Percentiles rank a stretch among this genome's conserved stretches.
phyloP scores from a whole-genome alignment of 495 filamentous ascomycete species.

The Xylaria scruposa region DNA sequence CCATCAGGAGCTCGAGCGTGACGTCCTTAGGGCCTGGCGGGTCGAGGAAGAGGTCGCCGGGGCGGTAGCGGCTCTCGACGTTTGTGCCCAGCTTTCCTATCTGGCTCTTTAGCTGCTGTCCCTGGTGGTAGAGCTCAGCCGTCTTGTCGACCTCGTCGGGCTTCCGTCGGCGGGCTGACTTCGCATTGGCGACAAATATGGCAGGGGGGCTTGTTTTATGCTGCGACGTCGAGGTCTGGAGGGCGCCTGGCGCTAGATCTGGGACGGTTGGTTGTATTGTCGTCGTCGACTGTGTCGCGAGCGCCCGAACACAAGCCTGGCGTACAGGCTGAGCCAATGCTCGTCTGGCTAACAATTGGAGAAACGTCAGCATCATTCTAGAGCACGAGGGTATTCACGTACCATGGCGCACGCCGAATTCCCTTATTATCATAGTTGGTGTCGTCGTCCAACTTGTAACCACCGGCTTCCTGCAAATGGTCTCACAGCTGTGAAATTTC shows the following conservation, averaged over 20 bases:
- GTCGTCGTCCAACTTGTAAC: constrained; percentile 1
- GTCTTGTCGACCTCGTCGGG: constrained; percentile 39
- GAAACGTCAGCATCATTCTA: constrained; percentile 28
- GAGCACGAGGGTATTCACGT: constrained; percentile 19
- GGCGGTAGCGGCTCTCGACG: constrained; percentile 67
- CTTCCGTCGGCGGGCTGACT: constrained; percentile 33
- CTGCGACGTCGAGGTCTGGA: constrained; percentile 18
- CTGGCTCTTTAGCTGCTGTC: constrained; percentile 31
- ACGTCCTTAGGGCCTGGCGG: constrained; percentile 80
- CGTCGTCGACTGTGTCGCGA: constrained; percentile 35
- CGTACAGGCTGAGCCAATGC: constrained; percentile 50
- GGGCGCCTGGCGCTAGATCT: neutral
- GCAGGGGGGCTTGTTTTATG: constrained; percentile 26
- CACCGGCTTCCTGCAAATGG: neutral
- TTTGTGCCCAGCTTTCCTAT: constrained; percentile 60
- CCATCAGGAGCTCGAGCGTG: constrained; percentile 90
- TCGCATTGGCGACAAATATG: constrained; percentile 35
- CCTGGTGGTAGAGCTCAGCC: constrained; percentile 38
- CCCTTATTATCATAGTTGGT: constrained; percentile 61
- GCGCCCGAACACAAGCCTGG: constrained; percentile 45
- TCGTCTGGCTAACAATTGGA: constrained; percentile 47
- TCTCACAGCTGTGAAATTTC: constrained; percentile 23
- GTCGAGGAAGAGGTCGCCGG: constrained; percentile 67
- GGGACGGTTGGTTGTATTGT: constrained; percentile 22
- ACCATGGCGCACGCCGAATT: constrained; percentile 57